These are phyloP conservation scores for Acanthamoeba royreba DNA, from an alignment of 208 protist genomes.

Conservation along the genomic window DNA sequence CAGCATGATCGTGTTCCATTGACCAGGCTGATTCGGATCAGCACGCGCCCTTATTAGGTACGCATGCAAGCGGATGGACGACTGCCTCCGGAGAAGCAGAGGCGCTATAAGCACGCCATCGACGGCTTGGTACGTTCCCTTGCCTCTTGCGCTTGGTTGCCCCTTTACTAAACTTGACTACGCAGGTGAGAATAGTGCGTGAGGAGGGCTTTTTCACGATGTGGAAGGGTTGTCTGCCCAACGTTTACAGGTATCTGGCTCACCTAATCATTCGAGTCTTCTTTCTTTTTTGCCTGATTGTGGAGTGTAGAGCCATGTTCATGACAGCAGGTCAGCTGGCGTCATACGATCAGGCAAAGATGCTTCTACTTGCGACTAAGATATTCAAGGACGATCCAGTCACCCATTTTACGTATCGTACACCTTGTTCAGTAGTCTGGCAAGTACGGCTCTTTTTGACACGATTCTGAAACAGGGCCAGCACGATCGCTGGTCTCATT, in stretches of 20 bases:
- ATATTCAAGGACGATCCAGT: slow-evolving; percentile 52
- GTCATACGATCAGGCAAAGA: slow-evolving; percentile 70
- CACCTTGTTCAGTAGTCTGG: not conserved
- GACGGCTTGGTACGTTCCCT: slow-evolving; percentile 36
- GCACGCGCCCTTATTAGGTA: slow-evolving; percentile 53
- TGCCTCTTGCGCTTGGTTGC: not conserved
- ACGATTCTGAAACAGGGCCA: slow-evolving; percentile 32
- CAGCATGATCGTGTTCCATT: not conserved
- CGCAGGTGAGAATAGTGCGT: slow-evolving; percentile 50
- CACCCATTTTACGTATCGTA: slow-evolving; percentile 39
- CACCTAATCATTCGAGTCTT: not conserved
- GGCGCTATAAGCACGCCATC: slow-evolving; percentile 64
- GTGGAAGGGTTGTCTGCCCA: slow-evolving; percentile 57
- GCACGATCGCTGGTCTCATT: slow-evolving; percentile 58
- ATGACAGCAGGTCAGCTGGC: slow-evolving; percentile 68
- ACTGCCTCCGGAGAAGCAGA: slow-evolving; percentile 60
- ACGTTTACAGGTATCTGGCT: slow-evolving; percentile 44
- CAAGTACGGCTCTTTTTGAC: not conserved
- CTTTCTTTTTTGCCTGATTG: slow-evolving; percentile 42
- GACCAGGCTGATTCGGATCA: not conserved
- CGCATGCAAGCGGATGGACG: slow-evolving; percentile 76
- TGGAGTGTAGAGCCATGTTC: slow-evolving; percentile 59
- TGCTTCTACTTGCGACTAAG: slow-evolving; percentile 45
- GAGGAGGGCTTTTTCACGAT: slow-evolving; percentile 63
- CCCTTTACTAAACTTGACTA: not conserved